Evolutionary conservation across 2,329 filamentous ascomycete genomes (phyloP).

Genomic region (Botrytis medusae): DNA sequence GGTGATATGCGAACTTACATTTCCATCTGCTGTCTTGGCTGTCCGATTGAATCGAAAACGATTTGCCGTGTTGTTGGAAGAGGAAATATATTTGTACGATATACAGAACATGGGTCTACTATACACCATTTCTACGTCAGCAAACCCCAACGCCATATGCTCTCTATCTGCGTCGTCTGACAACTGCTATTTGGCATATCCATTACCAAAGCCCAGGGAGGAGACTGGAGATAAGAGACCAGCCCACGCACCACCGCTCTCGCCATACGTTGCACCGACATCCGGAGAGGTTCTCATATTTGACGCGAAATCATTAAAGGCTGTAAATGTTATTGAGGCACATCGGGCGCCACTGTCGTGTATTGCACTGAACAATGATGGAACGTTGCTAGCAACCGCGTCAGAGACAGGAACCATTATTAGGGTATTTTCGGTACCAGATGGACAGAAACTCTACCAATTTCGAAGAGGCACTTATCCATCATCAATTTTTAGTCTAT

Average conservation of each 20-base stretch:
- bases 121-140: constrained; percentile 88
- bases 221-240: constrained; percentile 59
- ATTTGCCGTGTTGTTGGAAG: constrained; percentile 88
- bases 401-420: constrained; percentile 98
- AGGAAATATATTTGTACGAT: constrained; percentile 97
- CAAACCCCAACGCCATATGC: constrained; percentile 88
- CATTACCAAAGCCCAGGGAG: constrained; percentile 72
- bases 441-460: constrained; percentile 90
- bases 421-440: constrained; percentile 88
- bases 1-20: constrained; percentile 97
- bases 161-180: constrained; percentile 92
- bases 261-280: constrained; percentile 77
- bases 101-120: constrained; percentile 98
- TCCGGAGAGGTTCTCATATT: constrained; percentile 92
- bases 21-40: constrained; percentile 92
- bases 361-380: constrained; percentile 89
- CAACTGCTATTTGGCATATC: constrained; percentile 93
- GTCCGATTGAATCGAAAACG: constrained; percentile 93
- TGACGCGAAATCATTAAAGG: constrained; percentile 84
- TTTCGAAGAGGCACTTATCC: constrained; percentile 95
- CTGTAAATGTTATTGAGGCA: constrained; percentile 92
- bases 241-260: constrained; percentile 79
- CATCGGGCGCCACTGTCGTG: constrained; percentile 89
- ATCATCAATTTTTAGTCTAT: constrained; percentile 97
- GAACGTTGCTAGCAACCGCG: constrained; percentile 86